These are phyloP conservation scores for Solanum habrochaites DNA, from an alignment of 257 asterid species.

Conservation along the genomic window DNA sequence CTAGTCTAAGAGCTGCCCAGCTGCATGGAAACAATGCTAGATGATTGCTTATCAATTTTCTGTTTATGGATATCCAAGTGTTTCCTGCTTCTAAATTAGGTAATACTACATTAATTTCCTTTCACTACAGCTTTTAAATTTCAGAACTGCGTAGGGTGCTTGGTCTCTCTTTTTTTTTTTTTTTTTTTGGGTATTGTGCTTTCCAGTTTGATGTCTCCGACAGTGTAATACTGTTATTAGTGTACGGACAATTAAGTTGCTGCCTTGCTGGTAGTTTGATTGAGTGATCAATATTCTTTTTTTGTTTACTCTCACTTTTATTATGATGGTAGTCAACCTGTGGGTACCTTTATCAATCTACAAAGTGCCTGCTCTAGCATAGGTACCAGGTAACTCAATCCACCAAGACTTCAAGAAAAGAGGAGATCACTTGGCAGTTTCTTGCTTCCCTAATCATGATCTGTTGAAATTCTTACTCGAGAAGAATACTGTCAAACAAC, in stretches of 20 bases:
- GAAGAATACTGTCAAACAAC: not conserved
- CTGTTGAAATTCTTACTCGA: not conserved
- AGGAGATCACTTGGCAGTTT: not conserved
- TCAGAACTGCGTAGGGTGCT: not conserved
- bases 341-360: not conserved
- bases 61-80: not conserved
- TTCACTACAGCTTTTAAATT: not conserved
- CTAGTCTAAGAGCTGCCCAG: conserved; percentile 48
- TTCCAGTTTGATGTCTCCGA: not conserved
- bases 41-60: not conserved
- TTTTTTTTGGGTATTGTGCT: not conserved
- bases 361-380: not conserved
- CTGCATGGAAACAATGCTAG: conserved; percentile 42
- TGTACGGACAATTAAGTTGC: not conserved
- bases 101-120: not conserved
- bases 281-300: not conserved
- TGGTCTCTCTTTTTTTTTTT: not conserved
- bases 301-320: not conserved
- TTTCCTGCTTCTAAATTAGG: not conserved
- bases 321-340: not conserved
- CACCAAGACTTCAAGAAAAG: not conserved
- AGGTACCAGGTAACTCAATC: not conserved
- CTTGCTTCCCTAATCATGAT: not conserved
- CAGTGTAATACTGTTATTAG: not conserved
- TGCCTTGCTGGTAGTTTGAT: not conserved